Evolutionary conservation across 1,284 basidiomycete genomes (phyloP).

Genomic region (Veloboletus limbatus): DNA sequence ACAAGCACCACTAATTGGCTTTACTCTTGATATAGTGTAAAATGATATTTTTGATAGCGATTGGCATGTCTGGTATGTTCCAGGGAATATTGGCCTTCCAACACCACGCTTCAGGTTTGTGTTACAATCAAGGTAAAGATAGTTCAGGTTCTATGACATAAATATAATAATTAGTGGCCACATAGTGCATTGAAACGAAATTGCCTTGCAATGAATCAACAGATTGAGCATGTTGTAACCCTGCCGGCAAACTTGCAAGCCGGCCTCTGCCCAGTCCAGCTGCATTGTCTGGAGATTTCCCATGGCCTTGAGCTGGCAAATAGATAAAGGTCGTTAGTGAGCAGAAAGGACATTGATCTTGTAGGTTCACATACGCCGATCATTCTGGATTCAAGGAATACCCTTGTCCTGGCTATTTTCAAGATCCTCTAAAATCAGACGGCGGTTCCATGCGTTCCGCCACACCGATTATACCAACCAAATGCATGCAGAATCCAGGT

Average conservation of each 20-base stretch:
- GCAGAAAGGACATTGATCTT: too few species aligned
- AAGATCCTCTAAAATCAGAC: too few species aligned
- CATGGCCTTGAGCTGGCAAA: slow-evolving; percentile 95
- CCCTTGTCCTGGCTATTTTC: too few species aligned
- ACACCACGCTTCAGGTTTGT: slow-evolving; percentile 97
- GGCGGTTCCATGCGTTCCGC: too few species aligned
- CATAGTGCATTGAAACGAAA: not conserved
- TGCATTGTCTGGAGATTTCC: slow-evolving; percentile 99
- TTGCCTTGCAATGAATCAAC: slow-evolving; percentile 93
- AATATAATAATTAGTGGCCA: slow-evolving; percentile 2
- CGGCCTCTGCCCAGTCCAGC: slow-evolving; percentile 99
- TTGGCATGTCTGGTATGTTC: slow-evolving; percentile 97
- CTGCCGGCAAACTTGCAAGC: slow-evolving; percentile 96
- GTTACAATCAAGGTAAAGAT: slow-evolving; percentile 91
- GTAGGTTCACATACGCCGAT: too few species aligned
- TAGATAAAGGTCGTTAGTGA: too few species aligned
- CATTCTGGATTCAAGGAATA: too few species aligned
- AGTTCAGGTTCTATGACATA: slow-evolving; percentile 80
- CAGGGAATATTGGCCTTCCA: slow-evolving; percentile 99
- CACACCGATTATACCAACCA: too few species aligned
- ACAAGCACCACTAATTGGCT: slow-evolving; percentile 98
- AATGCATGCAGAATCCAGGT: too few species aligned
- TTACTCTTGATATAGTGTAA: slow-evolving; percentile 99
- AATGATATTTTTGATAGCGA: slow-evolving; percentile 99
- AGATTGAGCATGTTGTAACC: slow-evolving; percentile 99